These are phyloP conservation scores for Nissolia schottii DNA, from an alignment of 306 rosid genomes.

Conservation along the genomic window DNA sequence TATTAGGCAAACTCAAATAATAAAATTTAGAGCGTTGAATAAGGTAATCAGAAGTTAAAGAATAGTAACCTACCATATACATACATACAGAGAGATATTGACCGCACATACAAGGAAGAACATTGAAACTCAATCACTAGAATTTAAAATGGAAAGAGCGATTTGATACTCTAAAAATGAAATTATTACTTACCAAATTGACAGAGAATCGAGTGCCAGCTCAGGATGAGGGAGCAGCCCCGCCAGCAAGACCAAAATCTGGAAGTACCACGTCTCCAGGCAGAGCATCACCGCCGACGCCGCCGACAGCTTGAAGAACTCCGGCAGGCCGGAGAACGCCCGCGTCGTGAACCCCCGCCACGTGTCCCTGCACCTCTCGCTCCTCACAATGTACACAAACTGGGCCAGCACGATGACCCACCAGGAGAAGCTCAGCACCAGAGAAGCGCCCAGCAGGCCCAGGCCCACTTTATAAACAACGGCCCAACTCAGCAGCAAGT, in stretches of 20 bases:
- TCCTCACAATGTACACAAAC: constrained; percentile 55
- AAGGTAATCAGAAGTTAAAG: too few species aligned
- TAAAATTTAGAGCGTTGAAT: not conserved
- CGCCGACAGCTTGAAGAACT: constrained; percentile 58
- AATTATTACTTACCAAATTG: constrained; percentile 67
- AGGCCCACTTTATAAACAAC: constrained; percentile 51
- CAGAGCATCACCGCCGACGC: constrained; percentile 79
- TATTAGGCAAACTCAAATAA: not conserved
- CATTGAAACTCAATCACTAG: too few species aligned
- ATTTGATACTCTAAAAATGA: too few species aligned
- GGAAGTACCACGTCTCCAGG: constrained; percentile 73
- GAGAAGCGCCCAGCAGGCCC: constrained; percentile 64
- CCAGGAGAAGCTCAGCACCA: constrained; percentile 78
- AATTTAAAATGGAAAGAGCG: too few species aligned
- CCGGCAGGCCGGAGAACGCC: constrained; percentile 47
- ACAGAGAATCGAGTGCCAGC: constrained; percentile 64
- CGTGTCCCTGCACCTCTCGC: constrained; percentile 47
- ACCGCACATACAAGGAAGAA: too few species aligned
- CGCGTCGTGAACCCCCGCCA: constrained; percentile 56
- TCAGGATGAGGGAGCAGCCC: constrained; percentile 69
- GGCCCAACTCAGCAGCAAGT: constrained; percentile 51
- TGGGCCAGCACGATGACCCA: constrained; percentile 68
- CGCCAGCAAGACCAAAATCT: constrained; percentile 69
- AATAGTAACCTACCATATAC: constrained; percentile 41
- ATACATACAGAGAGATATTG: too few species aligned